phyloP scores from a whole-genome alignment of 192 early-diverging fungal species.

The Phycomyces blakesleeanus region DNA sequence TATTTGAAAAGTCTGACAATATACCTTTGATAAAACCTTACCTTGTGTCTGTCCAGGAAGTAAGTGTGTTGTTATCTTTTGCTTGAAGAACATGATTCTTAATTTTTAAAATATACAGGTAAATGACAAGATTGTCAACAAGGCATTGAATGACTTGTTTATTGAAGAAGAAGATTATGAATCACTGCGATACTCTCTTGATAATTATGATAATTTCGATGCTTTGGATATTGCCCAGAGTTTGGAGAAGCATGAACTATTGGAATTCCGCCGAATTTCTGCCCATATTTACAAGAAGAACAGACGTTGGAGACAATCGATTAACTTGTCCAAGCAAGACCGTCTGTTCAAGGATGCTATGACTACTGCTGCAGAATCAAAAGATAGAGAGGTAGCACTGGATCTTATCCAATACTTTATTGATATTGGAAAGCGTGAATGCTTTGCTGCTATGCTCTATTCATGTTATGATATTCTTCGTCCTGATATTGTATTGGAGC shows the following conservation, averaged over 20 bases:
- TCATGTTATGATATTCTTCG: slow-evolving; percentile 94
- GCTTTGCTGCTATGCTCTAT: slow-evolving; percentile 90
- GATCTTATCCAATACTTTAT: slow-evolving; percentile 96
- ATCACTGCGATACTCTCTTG: slow-evolving; percentile 89
- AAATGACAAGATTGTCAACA: slow-evolving; percentile 95
- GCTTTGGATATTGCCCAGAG: slow-evolving; percentile 84
- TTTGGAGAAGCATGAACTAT: slow-evolving; percentile 92
- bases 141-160: slow-evolving; percentile 90
- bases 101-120: slow-evolving; percentile 30
- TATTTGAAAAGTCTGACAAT: slow-evolving; percentile 98
- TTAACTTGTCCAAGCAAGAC: slow-evolving; percentile 94
- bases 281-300: slow-evolving; percentile 95
- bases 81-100: too few species aligned
- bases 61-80: slow-evolving; percentile 8
- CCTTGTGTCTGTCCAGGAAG: slow-evolving; percentile 86
- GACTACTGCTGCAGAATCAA: slow-evolving; percentile 92
- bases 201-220: slow-evolving; percentile 94
- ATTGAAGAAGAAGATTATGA: slow-evolving; percentile 99
- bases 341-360: slow-evolving; percentile 98
- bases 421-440: slow-evolving; percentile 84
- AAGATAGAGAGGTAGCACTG: slow-evolving; percentile 86
- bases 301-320: slow-evolving; percentile 94
- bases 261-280: slow-evolving; percentile 97
- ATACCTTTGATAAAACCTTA: slow-evolving; percentile 96
- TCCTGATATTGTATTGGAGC: slow-evolving; percentile 92